These are phyloP conservation scores for Phytophthora tentaculata DNA, from an alignment of 352 stramenopile species.

Conservation along the genomic window DNA sequence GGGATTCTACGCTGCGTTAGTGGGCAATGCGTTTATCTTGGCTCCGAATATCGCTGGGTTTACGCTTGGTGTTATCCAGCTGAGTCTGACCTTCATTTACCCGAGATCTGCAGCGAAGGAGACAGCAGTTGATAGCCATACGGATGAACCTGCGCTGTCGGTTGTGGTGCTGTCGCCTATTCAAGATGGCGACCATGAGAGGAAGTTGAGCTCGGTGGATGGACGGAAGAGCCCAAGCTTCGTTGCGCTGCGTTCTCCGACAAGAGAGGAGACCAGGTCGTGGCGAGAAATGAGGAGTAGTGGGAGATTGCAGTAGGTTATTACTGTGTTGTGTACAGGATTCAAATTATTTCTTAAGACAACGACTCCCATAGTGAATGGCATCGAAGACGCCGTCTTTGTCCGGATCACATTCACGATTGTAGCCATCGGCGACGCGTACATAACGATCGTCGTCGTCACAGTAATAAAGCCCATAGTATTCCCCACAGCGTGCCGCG, in stretches of 20 bases:
- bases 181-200: constrained; percentile 27
- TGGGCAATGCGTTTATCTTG: background rate
- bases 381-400: constrained; percentile 6
- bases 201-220: constrained; percentile 11
- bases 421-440: constrained; percentile 31
- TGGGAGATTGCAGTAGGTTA: constrained; percentile 9
- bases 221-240: constrained; percentile 17
- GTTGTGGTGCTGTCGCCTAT: constrained; percentile 23
- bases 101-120: constrained; percentile 31
- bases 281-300: constrained; percentile 14
- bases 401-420: background rate
- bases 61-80: background rate
- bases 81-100: constrained; percentile 36
- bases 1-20: background rate
- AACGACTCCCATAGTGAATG: constrained; percentile 10
- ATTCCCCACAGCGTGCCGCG: constrained; percentile 17
- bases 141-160: constrained; percentile 14
- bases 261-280: constrained; percentile 16
- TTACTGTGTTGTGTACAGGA: too few relatives aligned
- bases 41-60: background rate
- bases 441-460: constrained; percentile 46
- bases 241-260: constrained; percentile 23
- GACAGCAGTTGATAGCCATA: constrained; percentile 1
- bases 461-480: constrained; percentile 47
- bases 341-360: background rate